Percentiles rank a stretch among this genome's conserved stretches.
Evolutionary conservation across 805 yeast genomes (phyloP).

Genomic region (Metschnikowia sp.): DNA sequence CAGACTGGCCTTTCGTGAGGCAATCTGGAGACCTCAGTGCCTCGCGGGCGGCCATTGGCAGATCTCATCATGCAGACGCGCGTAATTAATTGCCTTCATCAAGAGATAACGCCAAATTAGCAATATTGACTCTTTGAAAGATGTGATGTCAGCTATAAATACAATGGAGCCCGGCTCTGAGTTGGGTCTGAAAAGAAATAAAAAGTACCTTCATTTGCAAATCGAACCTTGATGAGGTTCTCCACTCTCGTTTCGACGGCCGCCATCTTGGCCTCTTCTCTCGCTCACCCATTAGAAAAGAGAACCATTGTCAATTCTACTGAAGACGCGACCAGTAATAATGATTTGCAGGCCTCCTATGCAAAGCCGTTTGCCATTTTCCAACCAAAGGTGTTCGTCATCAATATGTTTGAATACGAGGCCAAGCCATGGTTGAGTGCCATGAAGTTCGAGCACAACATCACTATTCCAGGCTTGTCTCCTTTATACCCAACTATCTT

Average conservation of each 20-base stretch:
- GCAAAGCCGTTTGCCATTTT: conserved; percentile 34
- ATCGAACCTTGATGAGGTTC: conserved; percentile 19
- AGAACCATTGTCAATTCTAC: conserved; percentile 13
- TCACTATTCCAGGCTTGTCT: conserved; percentile 64
- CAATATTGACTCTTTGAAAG: neutral
- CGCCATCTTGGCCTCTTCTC: conserved; percentile 12
- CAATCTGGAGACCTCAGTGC: no score
- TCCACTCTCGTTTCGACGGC: conserved; percentile 14
- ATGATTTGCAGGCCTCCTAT: conserved; percentile 22
- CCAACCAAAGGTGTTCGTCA: conserved; percentile 53
- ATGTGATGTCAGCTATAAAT: neutral
- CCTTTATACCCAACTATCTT: conserved; percentile 55
- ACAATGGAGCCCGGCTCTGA: neutral
- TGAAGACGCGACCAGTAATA: conserved; percentile 12
- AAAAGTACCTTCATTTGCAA: no score
- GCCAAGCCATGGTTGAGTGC: conserved; percentile 50
- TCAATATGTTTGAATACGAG: conserved; percentile 56
- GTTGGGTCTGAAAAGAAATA: no score
- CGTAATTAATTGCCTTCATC: neutral
- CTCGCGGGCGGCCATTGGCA: neutral
- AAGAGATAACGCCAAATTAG: no score
- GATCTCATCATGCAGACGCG: conserved; percentile 7
- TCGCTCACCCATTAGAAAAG: conserved; percentile 18
- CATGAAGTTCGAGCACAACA: conserved; percentile 48
- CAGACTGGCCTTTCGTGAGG: no score